Evolutionary conservation across 768 basidiomycete species (phyloP), one percentile per base, ranked within the genome.

Genomic region (Boletus subparvulus): DNA sequence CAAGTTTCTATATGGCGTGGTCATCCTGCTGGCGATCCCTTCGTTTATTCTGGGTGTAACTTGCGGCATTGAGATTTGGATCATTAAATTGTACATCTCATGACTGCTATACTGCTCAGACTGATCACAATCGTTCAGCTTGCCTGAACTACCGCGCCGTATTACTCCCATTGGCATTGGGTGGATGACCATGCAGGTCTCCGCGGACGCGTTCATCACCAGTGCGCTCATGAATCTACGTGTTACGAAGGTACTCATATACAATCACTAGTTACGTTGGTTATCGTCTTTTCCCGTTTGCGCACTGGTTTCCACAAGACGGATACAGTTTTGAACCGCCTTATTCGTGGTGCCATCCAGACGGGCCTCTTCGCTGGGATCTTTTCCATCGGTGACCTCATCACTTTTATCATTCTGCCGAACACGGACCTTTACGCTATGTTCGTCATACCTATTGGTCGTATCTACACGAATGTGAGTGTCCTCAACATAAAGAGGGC

Each of bases 121-220:
- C 47, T 63, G 45, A 63, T 35, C 26, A 17, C 6, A 14, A 1
- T 39, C 2, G 5, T 19, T 30, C 44, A 83, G 80, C 17, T 62
- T 78, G 24, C 68, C 73, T 2, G 69, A 80, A n/a, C 72, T 82
- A 14, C 71, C 66, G 21, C 21, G 21, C 3, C 70, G 73, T 19
- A 61, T 83, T 17, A 73, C 70, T 5, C 73, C 74, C 4, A 71
- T 74, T 35, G 80, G 79, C 17, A 78, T 72, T 12, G 75, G 75
- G 35, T 81, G 81, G 81, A 66, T 81, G 14, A 68, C 67, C 0
- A 74, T 78, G 64, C 80, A 81, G 55, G 77, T 80, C 7, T 51
- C 53, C n/a, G 73, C 75, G 1, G 81, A 83, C 60, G 32, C 74
- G 13, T 50, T 76, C 17, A 78, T 51, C 50, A 51, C 50, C 12